Base-by-base conservation (phyloP, 2,329 filamentous ascomycete species). In the Colletotrichum navitas region DNA sequence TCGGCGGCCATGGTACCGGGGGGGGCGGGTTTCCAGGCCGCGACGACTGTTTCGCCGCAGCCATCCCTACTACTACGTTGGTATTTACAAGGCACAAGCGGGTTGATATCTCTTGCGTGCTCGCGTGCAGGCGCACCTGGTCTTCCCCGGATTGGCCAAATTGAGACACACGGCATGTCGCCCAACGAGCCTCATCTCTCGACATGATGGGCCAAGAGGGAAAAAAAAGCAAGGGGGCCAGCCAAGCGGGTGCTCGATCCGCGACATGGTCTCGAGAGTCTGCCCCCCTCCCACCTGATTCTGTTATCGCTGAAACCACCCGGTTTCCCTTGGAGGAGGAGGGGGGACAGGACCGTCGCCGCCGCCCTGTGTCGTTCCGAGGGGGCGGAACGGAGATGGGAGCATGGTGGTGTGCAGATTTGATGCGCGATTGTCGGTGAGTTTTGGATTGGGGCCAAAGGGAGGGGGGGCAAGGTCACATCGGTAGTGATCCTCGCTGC, bases 171-270 rank as follows among this genome's bases (percentile, higher is more conserved):
- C n/a, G n/a, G 58, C 59, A 47, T 10, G 5, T 63, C 36, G 65
- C 59, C 59, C 54, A 59, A 55, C 65, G 68, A 71, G 68, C 68
- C 68, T 71, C 68, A 71, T 68, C 54, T 24, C 21, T 71, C 43
- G 45, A 58, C 26, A 54, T 21, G 18, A 58, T 14, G 14, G 55
- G 55, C 34, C 51, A 24, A 41, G 41, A 5, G 39, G 29, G 41
- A 47, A 47, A 43, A 21, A 43, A 63, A 29, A n/a, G n/a, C n/a
- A n/a, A n/a, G n/a, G 68, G 56, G 55, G 62, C 7, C 11, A 43
- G 62, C 7, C 11, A 43, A 21, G 49, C 47, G n/a, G 47, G 18
- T 49, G 55, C n/a, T 41, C 24, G 58, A 52, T 8, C 41, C 52
- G 56, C 18, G 51, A 43, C 56, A 52, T n/a, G 52, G 29, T n/a